Base-by-base conservation (phyloP, 208 protist species). In the Leishmania gerbilli region DNA sequence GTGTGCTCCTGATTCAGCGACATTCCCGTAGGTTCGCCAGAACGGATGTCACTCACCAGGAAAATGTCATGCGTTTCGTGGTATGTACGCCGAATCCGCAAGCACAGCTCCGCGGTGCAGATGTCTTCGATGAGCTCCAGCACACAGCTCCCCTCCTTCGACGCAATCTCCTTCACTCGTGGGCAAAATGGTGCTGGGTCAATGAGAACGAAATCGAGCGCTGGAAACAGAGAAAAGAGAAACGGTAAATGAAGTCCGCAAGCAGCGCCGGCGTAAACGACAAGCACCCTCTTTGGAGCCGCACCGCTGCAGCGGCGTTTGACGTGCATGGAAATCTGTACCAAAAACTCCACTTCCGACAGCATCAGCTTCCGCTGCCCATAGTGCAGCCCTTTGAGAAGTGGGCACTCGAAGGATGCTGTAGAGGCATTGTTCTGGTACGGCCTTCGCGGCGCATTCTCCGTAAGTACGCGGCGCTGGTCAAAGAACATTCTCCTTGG, bases 341-440 rank as follows among this genome's bases (percentile, higher is more conserved):
- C 87, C 21, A 99, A 90, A 77, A 99, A 98, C 89, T 99, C 95
- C 49, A 99, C 90, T 84, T 99, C 98, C 3, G 94, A 97, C 6
- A 99, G 81, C 6, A 99, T 86, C 72, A 99, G 82, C 83, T 99
- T 99, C 31, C 98, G 89, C 89, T 99, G 98, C 24, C 98, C 98
- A 88, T 93, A 99, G 86, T 99, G 98, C 45, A 98, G 86, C 8
- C 95, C 88, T 74, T 97, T 97, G 31, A 91, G 27, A 24, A 93
- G 83, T 21, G 90, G 68, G 27, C 84, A 69, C 24, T 91, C 86
- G 19, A 93, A 85, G 11, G 84, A 85, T 1, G 79, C 76, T 7
- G 85, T 82, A 51, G 83, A 80, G 47, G 86, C 53, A 45, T 81
- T 95, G 15, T 87, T 90, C 62, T 89, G 85, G 72, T 97, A 97